Conservation (phyloP, 225 moss, liverwort and hornwort genomes). For the Rhytidiadelphus loreus region DNA sequence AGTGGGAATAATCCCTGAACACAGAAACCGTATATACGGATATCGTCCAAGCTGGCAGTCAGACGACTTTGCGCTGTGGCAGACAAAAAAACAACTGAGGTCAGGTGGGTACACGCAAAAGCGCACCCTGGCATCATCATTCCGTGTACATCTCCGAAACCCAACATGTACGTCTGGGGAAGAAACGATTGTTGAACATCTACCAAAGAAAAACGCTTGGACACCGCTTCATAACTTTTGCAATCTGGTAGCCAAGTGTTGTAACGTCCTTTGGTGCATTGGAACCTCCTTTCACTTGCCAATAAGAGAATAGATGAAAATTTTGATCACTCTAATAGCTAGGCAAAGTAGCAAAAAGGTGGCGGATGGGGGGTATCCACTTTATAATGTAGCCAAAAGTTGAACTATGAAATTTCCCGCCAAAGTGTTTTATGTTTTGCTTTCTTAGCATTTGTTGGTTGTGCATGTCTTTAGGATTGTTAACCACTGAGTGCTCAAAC, state of each 20-base stretch:
- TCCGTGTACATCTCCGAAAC: rapidly evolving
- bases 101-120: neutral
- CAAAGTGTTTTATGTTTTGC: neutral
- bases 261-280: rapidly evolving
- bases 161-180: neutral
- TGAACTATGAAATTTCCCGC: rapidly evolving
- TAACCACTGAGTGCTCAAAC: rapidly evolving
- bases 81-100: neutral
- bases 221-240: neutral
- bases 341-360: rapidly evolving
- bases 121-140: too few relatives aligned
- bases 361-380: too few relatives aligned
- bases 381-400: too few relatives aligned
- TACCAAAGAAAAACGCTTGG: neutral
- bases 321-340: rapidly evolving
- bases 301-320: neutral
- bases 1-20: neutral
- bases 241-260: neutral
- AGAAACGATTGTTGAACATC: neutral
- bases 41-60: neutral
- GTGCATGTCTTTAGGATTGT: rapidly evolving
- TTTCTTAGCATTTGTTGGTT: rapidly evolving
- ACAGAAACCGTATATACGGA: neutral
- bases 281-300: neutral
- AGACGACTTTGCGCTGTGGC: neutral